A percentile compares a stretch with the other conserved stretches of the same genome.
Evolutionary conservation across 2,329 filamentous ascomycete genomes (phyloP).

Genomic region (Orbilia oligospora): DNA sequence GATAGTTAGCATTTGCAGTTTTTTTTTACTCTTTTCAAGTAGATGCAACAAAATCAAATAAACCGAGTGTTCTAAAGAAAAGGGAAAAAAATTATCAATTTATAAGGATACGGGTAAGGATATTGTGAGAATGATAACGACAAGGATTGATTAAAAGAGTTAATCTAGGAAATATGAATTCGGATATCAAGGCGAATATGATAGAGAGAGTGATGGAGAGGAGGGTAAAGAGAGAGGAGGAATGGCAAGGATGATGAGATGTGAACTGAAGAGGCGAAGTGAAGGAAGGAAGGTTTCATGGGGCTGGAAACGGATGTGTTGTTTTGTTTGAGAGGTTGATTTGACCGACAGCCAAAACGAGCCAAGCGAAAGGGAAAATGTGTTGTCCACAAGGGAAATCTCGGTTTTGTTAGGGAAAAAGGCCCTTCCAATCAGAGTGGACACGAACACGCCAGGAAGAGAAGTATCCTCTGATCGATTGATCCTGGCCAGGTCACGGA

Average conservation of each 20-base stretch:
- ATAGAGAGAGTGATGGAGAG: neutral
- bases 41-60: neutral
- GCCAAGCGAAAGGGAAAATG: slow-evolving; percentile 22
- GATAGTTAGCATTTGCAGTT: slow-evolving; percentile 11
- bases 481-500: slow-evolving; percentile 7
- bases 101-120: neutral
- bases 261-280: neutral
- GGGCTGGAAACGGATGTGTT: slow-evolving; percentile 42
- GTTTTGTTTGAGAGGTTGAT: slow-evolving; percentile 29
- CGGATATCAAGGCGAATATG: neutral
- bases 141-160: neutral
- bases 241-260: neutral
- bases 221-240: neutral
- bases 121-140: neutral
- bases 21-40: neutral
- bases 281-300: neutral
- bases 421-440: slow-evolving; percentile 27
- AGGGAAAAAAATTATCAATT: neutral
- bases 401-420: neutral
- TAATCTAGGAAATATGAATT: slow-evolving; percentile 7
- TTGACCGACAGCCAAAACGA: slow-evolving; percentile 20
- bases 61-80: neutral
- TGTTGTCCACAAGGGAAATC: slow-evolving; percentile 44
- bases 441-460: slow-evolving; percentile 14
- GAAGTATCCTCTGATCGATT: too few relatives aligned